A percentile compares a stretch with the other conserved stretches of the same genome.
Conservation (phyloP, 2,329 filamentous ascomycete species). For the Aspergillus jensenii region DNA sequence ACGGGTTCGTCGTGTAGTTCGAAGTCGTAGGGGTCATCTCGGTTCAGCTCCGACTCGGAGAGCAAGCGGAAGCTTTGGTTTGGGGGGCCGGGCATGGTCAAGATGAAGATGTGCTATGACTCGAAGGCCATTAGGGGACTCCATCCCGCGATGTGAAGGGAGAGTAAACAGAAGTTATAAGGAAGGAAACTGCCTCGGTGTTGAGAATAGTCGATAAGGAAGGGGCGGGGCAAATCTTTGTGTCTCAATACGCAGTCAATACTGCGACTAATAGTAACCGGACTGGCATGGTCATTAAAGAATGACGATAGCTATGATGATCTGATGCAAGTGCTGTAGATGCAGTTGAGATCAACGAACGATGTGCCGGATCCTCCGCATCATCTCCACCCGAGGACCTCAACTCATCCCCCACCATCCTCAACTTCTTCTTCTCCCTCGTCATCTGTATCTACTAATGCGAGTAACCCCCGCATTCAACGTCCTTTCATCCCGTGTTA, state of each 20-base stretch:
- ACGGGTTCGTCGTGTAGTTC: not conserved
- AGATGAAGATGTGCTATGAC: not conserved
- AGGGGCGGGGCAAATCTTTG: not conserved
- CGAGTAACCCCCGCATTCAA: too few relatives aligned
- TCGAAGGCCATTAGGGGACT: slow-evolving; percentile 1
- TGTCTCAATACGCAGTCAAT: not conserved
- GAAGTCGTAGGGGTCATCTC: slow-evolving; percentile 2
- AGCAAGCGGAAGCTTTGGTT: not conserved
- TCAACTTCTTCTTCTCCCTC: not conserved
- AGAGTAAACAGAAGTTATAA: not conserved
- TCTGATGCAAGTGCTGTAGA: not conserved
- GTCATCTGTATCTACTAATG: not conserved
- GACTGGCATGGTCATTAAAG: not conserved
- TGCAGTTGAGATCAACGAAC: not conserved
- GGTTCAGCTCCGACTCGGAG: not conserved
- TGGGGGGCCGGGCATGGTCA: not conserved
- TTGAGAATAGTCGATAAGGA: not conserved
- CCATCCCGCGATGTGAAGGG: not conserved
- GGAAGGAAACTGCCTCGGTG: not conserved
- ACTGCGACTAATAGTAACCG: not conserved
- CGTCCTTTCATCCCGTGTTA: not conserved
- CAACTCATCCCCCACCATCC: not conserved
- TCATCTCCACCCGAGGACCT: slow-evolving; percentile 1
- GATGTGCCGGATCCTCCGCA: not conserved
- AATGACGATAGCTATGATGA: not conserved